Evolutionary conservation across 139 green algal genomes (phyloP), one percentile per base, ranked within the genome.

Genomic region (Ostreobium quekettii): DNA sequence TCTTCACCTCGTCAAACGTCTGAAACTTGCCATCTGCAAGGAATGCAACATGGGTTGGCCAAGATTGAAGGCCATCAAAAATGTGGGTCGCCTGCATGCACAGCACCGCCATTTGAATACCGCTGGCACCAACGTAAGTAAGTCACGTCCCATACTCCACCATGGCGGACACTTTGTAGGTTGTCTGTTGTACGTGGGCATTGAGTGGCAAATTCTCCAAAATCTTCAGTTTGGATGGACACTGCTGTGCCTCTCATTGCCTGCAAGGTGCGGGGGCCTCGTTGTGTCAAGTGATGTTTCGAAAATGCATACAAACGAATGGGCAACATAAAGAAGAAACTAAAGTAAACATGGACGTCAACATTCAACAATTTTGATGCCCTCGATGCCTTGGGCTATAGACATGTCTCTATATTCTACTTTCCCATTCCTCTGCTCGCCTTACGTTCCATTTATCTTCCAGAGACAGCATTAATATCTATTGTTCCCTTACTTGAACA

Each of bases 51-150:
- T 99, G 93, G 5, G 83, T 94, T 3, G 90, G 89, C 93, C 93
- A 99, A 24, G 65, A 74, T 75, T 97, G 87, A 19, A 99, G 77
- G 26, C 93, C 93, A 70, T 99, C 93, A 73, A 98, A 98, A 64
- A 99, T 99, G 78, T 99, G 93, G 7, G 93, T 99, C 29, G 93
- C 94, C 75, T 98, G 97, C 28, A 98, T 79, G 68, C 97, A 2
- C 46, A 33, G 42, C 19, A 53, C 42, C 42, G 19, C 42, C 42
- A 53, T 53, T 26, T 11, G 19, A 53, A 53, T 19, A 53, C 11
- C 11, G 15, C 42, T 53, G 19, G 19, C 11, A 53, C 19, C 19
- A 26, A 19, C 42, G 42, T 26, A 11, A 53, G 11, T 53, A 26
- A 11, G 42, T 53, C 15, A 53, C 11, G 19, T n/a, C n/a, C n/a